Evolutionary conservation across 345 rosid genomes (phyloP), one percentile per base, ranked within the genome.

Genomic region (Theobroma cacao): DNA sequence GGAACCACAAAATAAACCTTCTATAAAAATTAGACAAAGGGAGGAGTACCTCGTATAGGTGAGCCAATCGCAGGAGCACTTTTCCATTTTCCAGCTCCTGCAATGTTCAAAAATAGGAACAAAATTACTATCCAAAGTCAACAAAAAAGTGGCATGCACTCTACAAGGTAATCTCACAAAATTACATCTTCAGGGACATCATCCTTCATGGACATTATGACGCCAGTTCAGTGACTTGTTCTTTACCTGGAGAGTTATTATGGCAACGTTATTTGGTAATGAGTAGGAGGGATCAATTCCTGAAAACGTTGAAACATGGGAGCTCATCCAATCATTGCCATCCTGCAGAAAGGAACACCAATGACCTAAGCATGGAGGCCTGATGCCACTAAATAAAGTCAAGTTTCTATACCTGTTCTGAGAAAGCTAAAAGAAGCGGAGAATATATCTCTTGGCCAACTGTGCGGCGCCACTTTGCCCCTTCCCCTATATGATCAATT

Each of bases 401-500:
- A 65, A 53, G 68, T 40, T 76, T 50, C 72, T 80, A 77, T 71
- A 95, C 98, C 95, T 91, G 89, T 76, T 95, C 95, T 34, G 98
- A 65, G 83, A 95, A 95, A 69, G 98, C 98, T 45, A 93, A 77
- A 53, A 93, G 94, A 69, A 95, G 89, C 34, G 98, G 98, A 69
- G 98, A 93, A 75, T 90, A 94, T 81, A 93, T 87, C 88, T 94
- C 97, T 67, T 94, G 97, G 52, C 95, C 98, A 83, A 87, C 80
- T 22, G 85, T 87, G 50, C 98, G 92, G 66, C 98, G 97, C 98
- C 98, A 95, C 80, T 88, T 93, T 24, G 98, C 93, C 77, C 98
- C 98, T 73, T 88, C 97, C 84, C 98, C 98, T 59, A 84, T 80
- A 43, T 81, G 90, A 80, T 93, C 97, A 26, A 95, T 86, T 79